A percentile compares a stretch with the other conserved stretches of the same genome.
These are phyloP conservation scores for Eleusine indica DNA, from an alignment of 176 grass and related monocot species.

Conservation along the genomic window DNA sequence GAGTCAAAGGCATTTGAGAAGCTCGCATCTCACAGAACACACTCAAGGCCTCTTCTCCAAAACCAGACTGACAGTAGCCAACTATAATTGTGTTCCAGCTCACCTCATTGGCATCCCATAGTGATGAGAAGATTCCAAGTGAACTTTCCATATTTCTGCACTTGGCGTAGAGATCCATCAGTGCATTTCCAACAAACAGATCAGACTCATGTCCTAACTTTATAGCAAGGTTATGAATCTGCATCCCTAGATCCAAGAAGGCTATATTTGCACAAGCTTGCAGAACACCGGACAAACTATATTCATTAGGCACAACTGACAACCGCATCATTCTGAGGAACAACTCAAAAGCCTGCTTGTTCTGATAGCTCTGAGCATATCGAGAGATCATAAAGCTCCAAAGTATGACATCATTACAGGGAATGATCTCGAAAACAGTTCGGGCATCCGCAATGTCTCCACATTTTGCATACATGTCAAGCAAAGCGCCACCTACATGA, in stretches of 20 bases:
- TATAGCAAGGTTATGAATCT: constrained; percentile 55
- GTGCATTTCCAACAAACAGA: constrained; percentile 70
- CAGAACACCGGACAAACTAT: constrained; percentile 49
- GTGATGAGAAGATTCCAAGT: constrained; percentile 42
- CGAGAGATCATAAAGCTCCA: constrained; percentile 56
- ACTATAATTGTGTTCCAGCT: constrained; percentile 85
- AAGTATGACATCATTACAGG: constrained; percentile 60
- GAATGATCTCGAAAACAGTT: constrained; percentile 61
- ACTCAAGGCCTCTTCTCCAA: constrained; percentile 61
- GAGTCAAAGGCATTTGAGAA: constrained; percentile 40
- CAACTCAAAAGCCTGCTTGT: constrained; percentile 52
- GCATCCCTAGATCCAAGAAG: constrained; percentile 41
- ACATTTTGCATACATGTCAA: constrained; percentile 56
- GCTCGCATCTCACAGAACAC: constrained; percentile 58
- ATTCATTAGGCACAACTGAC: constrained; percentile 65
- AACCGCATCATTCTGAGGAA: constrained; percentile 50
- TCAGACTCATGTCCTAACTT: constrained; percentile 69
- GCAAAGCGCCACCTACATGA: constrained; percentile 53
- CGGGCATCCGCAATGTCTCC: constrained; percentile 54
- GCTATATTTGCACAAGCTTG: constrained; percentile 56
- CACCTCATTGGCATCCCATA: constrained; percentile 61
- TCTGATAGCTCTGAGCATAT: constrained; percentile 60
- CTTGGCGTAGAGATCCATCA: constrained; percentile 81
- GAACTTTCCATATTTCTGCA: constrained; percentile 66
- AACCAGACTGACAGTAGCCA: constrained; percentile 54